Percentiles rank a stretch among this genome's conserved stretches.
Evolutionary conservation across 371 early-diverging fungal species (phyloP).

Genomic region (Hamiltosporidium tvaerminnensis): DNA sequence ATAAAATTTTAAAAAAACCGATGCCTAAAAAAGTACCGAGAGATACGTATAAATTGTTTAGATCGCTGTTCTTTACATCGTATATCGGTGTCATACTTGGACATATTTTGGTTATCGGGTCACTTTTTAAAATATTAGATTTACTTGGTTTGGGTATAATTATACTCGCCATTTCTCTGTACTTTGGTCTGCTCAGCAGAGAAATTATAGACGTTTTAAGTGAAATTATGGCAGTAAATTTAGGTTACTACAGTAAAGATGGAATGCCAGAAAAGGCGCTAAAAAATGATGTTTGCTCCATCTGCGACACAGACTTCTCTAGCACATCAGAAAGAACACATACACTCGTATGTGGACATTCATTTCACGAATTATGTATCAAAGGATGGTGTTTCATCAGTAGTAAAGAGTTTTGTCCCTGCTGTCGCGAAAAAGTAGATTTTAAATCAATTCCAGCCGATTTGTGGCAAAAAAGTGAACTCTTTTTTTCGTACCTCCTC

Average conservation of each 20-base stretch:
- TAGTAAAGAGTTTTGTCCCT: conserved; percentile 79
- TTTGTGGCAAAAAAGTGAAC: not conserved
- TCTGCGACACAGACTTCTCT: conserved; percentile 8
- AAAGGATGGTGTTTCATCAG: conserved; percentile 79
- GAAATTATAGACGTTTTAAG: conserved; percentile 41
- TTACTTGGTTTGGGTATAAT: not conserved
- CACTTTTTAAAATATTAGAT: conserved; percentile 6
- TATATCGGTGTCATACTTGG: conserved; percentile 20
- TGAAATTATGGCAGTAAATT: conserved; percentile 30
- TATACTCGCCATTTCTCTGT: conserved; percentile 32
- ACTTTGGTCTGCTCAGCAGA: conserved; percentile 47
- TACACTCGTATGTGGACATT: conserved; percentile 43
- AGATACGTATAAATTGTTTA: conserved; percentile 22
- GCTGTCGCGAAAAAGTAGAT: conserved; percentile 57
- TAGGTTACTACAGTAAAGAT: conserved; percentile 37
- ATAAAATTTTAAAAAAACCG: conserved; percentile 7
- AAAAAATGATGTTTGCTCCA: conserved; percentile 6
- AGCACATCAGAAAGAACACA: conserved; percentile 8
- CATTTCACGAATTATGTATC: conserved; percentile 67
- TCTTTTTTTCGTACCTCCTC: not conserved
- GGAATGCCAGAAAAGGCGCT: conserved; percentile 20
- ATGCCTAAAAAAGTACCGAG: conserved; percentile 20
- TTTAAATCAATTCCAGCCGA: not conserved
- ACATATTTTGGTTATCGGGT: conserved; percentile 6
- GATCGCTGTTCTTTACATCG: conserved; percentile 23